Evolutionary conservation across 129 eudicot genomes (phyloP), one percentile per base, ranked within the genome.

Genomic region (Chrysanthemum lavandulifolium): DNA sequence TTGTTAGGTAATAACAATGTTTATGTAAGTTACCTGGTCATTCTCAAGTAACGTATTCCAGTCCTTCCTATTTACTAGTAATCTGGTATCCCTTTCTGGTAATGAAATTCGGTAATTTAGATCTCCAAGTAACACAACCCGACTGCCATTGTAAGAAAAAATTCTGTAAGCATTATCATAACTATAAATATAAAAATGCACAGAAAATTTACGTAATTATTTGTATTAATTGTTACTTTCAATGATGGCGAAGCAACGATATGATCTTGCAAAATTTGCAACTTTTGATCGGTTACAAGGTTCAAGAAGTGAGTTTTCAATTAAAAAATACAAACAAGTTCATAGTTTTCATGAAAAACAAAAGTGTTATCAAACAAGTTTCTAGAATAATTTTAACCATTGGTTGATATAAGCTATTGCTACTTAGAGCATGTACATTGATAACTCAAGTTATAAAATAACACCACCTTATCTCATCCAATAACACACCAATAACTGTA

Each of bases 71-170:
- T 85, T 79, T 47, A 85, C 89, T 66, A 90, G 85, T 21, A 74
- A 70, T 72, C 94, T 61, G 12, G 92, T 87, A 31, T 77, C 77
- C 25, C 60, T 82, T 65, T 90, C 94, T 2, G 91, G 91, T 68
- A 90, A 79, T 48, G 88, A 79, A 66, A 90, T 90, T 69, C 94
- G 78, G 77, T 90, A 90, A 69, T 90, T 90, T 78, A 90, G 74
- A 72, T 90, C 96, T 45, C 96, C 96, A 1, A 90, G 87, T 65
- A 86, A 81, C 57, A 90, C 79, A 21, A 90, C 85, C 31, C 85
- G 81, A 66, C 96, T 90, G 87, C 50, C 47, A 78, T 36, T n/a
- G 1, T 40, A 23, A 1, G 36, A 16, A 71, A 7, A 3, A n/a
- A 1, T 12, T n/a, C 8, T 40, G 10, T 71, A 13, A 63, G 36